Evolutionary conservation across 2,329 filamentous ascomycete species (phyloP), one percentile per base, ranked within the genome.

Genomic region (Scedosporium boydii): DNA sequence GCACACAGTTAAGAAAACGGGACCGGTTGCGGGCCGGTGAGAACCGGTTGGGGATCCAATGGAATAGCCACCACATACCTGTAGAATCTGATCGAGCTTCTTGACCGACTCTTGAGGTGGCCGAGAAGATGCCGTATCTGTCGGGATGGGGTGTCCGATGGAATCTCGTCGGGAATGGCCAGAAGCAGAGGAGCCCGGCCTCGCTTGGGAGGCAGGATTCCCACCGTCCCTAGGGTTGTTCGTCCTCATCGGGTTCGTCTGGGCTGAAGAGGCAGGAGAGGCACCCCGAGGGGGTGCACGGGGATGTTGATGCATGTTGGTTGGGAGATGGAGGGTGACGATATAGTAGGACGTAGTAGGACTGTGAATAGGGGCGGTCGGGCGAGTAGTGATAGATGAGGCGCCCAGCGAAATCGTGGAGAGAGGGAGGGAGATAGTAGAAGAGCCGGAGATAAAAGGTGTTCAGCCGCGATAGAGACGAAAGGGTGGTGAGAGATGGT

Each of bases 21-120:
- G n/a, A 53, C 10, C 29, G 44, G 4, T 6, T 59, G 51, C 34
- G 42, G 9, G 6, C 10, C n/a, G 14, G n/a, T n/a, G 3, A 10
- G 18, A 12, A 21, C 34, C 56, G n/a, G 18, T 51, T 34, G 23
- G 18, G 9, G 7, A 21, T 57, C 18, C 16, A n/a, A 14, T 6
- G 6, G 41, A 29, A 16, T 26, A 4, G 29, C 12, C 34, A 46
- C 48, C 29, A 66, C 69, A 57, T 69, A 96, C 92, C 83, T 95
- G 91, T 69, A 97, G 87, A 70, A 98, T 95, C 77, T 96, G 92
- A 74, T 96, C 95, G 68, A 97, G 81, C 78, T 95, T 95, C 76
- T 83, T 85, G 72, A 88, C 77, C 4, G 86, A 85, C 67, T 93
- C 90, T 68, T 80, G 82, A 62, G 82, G 85, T 57, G 84, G 83